Evolutionary conservation across 441 rosid species (phyloP).

Genomic region (Eutrema salsugineum): DNA sequence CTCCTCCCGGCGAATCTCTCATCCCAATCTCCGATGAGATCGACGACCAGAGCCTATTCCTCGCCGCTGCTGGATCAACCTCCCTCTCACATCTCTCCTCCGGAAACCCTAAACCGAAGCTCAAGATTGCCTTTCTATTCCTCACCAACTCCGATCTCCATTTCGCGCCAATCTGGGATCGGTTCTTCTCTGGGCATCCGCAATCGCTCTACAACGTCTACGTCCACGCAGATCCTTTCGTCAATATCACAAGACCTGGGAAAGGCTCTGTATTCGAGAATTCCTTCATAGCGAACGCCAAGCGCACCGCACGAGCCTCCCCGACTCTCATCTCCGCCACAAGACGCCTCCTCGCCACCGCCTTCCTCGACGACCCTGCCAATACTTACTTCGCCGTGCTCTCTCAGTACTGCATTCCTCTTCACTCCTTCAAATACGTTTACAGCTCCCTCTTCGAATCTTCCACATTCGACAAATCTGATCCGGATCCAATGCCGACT

Average conservation of each 20-base stretch:
- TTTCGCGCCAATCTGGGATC: slow-evolving; percentile 70
- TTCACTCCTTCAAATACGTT: slow-evolving; percentile 66
- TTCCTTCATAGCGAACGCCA: slow-evolving; percentile 53
- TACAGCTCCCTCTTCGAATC: slow-evolving; percentile 50
- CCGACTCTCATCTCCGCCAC: slow-evolving; percentile 89
- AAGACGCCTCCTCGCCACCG: slow-evolving; percentile 82
- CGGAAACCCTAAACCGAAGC: slow-evolving; percentile 36
- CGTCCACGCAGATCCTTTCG: slow-evolving; percentile 82
- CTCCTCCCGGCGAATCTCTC: slow-evolving; percentile 50
- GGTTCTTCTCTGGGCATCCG: slow-evolving; percentile 44
- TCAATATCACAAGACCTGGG: slow-evolving; percentile 46
- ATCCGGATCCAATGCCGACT: slow-evolving; percentile 35
- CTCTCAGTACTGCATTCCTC: slow-evolving; percentile 86
- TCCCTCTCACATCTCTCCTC: slow-evolving; percentile 55
- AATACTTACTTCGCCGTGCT: slow-evolving; percentile 76
- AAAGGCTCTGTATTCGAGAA: slow-evolving; percentile 40
- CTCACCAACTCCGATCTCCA: slow-evolving; percentile 83
- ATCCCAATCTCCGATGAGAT: slow-evolving; percentile 62
- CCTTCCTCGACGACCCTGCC: slow-evolving; percentile 81
- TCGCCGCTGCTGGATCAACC: slow-evolving; percentile 43
- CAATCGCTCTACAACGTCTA: slow-evolving; percentile 61
- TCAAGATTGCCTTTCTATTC: slow-evolving; percentile 78
- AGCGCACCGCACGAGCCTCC: slow-evolving; percentile 77
- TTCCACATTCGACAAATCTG: slow-evolving; percentile 45
- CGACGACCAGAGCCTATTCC: slow-evolving; percentile 58